Evolutionary conservation across 257 asterid species (phyloP).

Genomic region (Thymus quinquecostatus): DNA sequence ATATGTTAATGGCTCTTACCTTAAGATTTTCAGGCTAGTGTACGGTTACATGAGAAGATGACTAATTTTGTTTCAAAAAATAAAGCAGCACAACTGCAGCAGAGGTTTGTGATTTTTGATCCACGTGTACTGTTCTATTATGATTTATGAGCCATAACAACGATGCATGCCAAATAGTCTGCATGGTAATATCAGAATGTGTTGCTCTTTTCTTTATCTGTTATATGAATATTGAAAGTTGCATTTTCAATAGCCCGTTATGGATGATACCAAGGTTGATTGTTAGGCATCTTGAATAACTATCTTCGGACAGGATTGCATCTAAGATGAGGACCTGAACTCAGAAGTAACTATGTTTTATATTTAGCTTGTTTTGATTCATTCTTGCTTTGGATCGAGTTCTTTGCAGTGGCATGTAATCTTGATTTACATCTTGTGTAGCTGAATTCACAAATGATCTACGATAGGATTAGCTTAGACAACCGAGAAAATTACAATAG

Average conservation of each 20-base stretch:
- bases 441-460: no score
- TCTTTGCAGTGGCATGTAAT: no score
- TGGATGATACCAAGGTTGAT: not conserved
- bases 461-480: no score
- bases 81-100: constrained; percentile 88
- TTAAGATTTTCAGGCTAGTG: constrained; percentile 71
- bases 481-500: no score
- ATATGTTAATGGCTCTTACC: constrained; percentile 31
- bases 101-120: constrained; percentile 60
- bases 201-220: not conserved
- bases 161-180: not conserved
- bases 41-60: constrained; percentile 74
- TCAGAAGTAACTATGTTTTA: no score
- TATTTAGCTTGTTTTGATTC: no score
- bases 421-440: no score
- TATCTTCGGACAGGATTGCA: no score
- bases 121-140: not conserved
- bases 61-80: constrained; percentile 73
- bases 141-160: not conserved
- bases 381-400: no score
- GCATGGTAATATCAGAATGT: not conserved
- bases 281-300: not conserved
- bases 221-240: not conserved
- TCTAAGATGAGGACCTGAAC: no score
- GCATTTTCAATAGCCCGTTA: not conserved